These are phyloP conservation scores for Cladophialophora bantiana DNA, from an alignment of 2,329 filamentous ascomycete genomes.

Conservation along the genomic window DNA sequence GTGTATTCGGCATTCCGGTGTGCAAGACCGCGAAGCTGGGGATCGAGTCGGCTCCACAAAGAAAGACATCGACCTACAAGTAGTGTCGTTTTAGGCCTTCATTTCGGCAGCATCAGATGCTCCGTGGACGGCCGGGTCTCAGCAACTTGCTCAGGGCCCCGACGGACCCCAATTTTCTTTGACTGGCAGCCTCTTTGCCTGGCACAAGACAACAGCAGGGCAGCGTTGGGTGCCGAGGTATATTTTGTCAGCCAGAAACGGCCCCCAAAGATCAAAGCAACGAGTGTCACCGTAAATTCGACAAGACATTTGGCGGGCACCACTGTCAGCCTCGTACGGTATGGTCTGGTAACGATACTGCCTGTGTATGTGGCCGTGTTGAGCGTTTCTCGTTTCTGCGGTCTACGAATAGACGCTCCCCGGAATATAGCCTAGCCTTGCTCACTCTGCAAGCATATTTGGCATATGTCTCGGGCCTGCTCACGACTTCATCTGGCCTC, in stretches of 20 bases:
- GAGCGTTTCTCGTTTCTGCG: not conserved
- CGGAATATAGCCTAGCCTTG: conserved; percentile 12
- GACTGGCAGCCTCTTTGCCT: not conserved
- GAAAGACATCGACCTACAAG: too few relatives aligned
- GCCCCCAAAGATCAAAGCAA: not conserved
- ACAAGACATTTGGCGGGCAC: not conserved
- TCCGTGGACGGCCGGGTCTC: not conserved
- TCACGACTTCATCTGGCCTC: too few relatives aligned
- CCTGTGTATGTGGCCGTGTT: not conserved
- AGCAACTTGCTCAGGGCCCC: not conserved
- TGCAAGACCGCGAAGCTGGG: too few relatives aligned
- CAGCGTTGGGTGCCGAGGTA: not conserved
- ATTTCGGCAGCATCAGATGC: not conserved
- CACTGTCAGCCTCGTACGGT: not conserved
- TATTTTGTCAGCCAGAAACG: not conserved
- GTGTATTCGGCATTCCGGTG: not conserved
- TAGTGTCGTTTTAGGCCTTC: not conserved
- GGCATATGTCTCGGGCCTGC: too few relatives aligned
- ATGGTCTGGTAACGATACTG: conserved; percentile 8
- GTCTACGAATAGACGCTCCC: not conserved
- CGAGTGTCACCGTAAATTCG: conserved; percentile 1
- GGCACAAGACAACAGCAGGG: not conserved
- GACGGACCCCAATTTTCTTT: not conserved
- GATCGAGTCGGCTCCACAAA: too few relatives aligned
- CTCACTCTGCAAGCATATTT: not conserved